Evolutionary conservation across 306 rosid species (phyloP).

Genomic region (Crotalaria pallida): DNA sequence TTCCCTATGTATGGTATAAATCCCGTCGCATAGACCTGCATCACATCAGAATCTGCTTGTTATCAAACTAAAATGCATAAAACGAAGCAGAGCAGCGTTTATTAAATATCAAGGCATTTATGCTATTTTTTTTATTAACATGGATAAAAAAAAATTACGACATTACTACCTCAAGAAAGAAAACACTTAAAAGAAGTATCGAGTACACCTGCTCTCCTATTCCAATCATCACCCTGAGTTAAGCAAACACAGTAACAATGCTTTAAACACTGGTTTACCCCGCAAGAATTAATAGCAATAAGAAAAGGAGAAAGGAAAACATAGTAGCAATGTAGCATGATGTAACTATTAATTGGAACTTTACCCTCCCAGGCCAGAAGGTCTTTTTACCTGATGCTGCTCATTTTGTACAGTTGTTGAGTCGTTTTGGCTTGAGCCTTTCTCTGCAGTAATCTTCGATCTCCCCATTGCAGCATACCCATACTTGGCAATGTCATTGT

Average conservation of each 20-base stretch:
- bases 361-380: constrained; percentile 79
- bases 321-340: constrained; percentile 5
- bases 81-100: neutral
- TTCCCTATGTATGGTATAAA: constrained; percentile 75
- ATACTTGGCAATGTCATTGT: constrained; percentile 85
- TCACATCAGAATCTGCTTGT: constrained; percentile 25
- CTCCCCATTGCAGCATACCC: constrained; percentile 85
- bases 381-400: constrained; percentile 39
- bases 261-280: constrained; percentile 10
- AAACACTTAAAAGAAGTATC: constrained; percentile 59
- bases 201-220: constrained; percentile 80
- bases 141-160: neutral
- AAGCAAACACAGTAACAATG: constrained; percentile 19
- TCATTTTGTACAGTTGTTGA: constrained; percentile 27
- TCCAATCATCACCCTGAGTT: constrained; percentile 71
- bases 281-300: neutral
- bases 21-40: constrained; percentile 80
- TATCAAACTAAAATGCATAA: neutral
- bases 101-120: constrained; percentile 16
- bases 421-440: constrained; percentile 39
- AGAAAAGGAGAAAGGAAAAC: neutral
- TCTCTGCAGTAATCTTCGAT: constrained; percentile 36
- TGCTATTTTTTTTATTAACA: neutral
- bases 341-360: constrained; percentile 21
- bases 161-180: constrained; percentile 75